Evolutionary conservation across 2,329 filamentous ascomycete species (phyloP).

Genomic region (Fusarium stilboides): DNA sequence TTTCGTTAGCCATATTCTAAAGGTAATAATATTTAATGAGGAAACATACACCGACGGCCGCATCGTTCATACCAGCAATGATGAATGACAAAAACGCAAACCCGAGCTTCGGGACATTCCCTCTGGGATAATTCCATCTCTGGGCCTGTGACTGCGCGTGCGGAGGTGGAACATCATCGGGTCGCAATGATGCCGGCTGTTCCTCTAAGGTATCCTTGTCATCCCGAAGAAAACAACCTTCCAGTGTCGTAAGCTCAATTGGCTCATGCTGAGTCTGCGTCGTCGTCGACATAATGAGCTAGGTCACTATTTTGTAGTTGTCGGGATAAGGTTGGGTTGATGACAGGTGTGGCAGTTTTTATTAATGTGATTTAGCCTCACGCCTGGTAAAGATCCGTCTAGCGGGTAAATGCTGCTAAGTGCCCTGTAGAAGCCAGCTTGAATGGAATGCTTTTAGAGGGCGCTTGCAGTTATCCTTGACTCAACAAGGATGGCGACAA

Average conservation of each 20-base stretch:
- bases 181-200: not conserved
- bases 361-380: not conserved
- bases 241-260: constrained; percentile 23
- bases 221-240: not conserved
- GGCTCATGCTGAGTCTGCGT: constrained; percentile 29
- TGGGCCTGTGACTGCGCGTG: constrained; percentile 51
- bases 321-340: not conserved
- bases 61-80: constrained; percentile 75
- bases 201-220: constrained; percentile 22
- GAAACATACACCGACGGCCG: constrained; percentile 67
- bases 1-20: not conserved
- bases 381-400: not conserved
- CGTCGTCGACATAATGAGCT: constrained; percentile 23
- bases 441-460: not conserved
- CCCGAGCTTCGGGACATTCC: constrained; percentile 52
- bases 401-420: not conserved
- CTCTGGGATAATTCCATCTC: constrained; percentile 56
- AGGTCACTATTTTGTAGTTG: not conserved
- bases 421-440: not conserved
- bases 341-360: not conserved
- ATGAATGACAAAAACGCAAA: constrained; percentile 72
- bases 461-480: not conserved
- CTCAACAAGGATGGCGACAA: not conserved
- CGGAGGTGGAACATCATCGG: constrained; percentile 43
- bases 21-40: accelerated